These are phyloP conservation scores for Stachybotrys echinatus DNA, from an alignment of 2,329 filamentous ascomycete species.

Conservation along the genomic window DNA sequence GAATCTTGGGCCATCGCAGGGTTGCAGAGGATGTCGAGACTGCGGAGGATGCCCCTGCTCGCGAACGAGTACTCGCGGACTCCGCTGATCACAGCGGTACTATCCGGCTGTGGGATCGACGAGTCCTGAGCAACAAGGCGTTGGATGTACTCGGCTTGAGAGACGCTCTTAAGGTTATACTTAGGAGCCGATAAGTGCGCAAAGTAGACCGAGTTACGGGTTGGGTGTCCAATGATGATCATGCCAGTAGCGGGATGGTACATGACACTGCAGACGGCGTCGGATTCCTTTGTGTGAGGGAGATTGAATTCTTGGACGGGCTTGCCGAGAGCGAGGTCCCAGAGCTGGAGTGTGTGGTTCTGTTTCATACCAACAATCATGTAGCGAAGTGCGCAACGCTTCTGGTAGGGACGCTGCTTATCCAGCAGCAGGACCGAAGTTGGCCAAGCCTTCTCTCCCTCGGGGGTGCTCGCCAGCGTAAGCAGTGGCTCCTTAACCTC, in stretches of 20 bases:
- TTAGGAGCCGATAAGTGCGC: constrained; percentile 90
- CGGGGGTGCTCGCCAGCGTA: constrained; percentile 79
- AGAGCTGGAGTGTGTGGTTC: constrained; percentile 96
- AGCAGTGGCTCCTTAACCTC: constrained; percentile 83
- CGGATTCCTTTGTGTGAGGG: constrained; percentile 91
- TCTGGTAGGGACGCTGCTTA: constrained; percentile 89
- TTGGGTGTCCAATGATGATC: constrained; percentile 91
- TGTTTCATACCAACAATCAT: constrained; percentile 98
- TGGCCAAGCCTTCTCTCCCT: constrained; percentile 91
- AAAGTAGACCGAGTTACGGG: constrained; percentile 96
- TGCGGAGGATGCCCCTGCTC: constrained; percentile 80
- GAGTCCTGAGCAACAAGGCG: constrained; percentile 68
- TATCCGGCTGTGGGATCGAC: constrained; percentile 77
- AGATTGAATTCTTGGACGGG: constrained; percentile 96
- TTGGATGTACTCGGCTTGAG: constrained; percentile 83
- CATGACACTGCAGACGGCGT: constrained; percentile 94
- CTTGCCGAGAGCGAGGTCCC: constrained; percentile 93
- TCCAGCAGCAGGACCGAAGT: constrained; percentile 95
- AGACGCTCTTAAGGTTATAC: constrained; percentile 77
- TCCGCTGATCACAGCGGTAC: constrained; percentile 95
- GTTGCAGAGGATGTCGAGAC: constrained; percentile 78
- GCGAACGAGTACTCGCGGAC: constrained; percentile 92
- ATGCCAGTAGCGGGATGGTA: constrained; percentile 92
- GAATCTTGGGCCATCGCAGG: constrained; percentile 58
- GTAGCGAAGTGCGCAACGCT: constrained; percentile 85